Conservation (phyloP, 768 basidiomycete genomes). For the Mycena rebaudengoi region DNA sequence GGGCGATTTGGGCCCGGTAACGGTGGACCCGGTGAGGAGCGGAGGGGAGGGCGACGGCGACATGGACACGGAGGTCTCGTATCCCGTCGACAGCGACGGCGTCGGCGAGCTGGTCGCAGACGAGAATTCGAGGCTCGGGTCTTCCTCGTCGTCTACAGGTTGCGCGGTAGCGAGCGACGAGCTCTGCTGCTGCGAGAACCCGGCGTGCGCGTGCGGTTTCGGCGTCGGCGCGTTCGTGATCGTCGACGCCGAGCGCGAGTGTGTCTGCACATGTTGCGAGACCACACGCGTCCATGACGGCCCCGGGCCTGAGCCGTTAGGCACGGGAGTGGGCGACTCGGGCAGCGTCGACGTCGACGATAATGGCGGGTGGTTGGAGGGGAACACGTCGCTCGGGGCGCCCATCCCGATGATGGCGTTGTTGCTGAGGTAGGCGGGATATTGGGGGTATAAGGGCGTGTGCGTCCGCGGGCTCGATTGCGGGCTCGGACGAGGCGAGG, state of each 20-base stretch:
- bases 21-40: slow-evolving; percentile 39
- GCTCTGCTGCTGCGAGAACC: slow-evolving; percentile 25
- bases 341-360: slow-evolving; percentile 19
- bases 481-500: slow-evolving; percentile 52
- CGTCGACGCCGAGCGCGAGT: slow-evolving; percentile 36
- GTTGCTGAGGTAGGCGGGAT: slow-evolving; percentile 38
- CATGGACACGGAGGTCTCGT: slow-evolving; percentile 58
- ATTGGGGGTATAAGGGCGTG: slow-evolving; percentile 62
- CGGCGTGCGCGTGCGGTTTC: slow-evolving; percentile 23
- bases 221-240: slow-evolving; percentile 42
- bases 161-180: slow-evolving; percentile 2
- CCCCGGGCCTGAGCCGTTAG: neutral
- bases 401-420: slow-evolving; percentile 39
- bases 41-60: slow-evolving; percentile 55
- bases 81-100: slow-evolving; percentile 63
- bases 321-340: slow-evolving; percentile 23
- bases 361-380: slow-evolving; percentile 46
- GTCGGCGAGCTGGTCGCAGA: slow-evolving; percentile 64
- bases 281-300: slow-evolving; percentile 47
- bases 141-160: slow-evolving; percentile 27
- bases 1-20: slow-evolving; percentile 26
- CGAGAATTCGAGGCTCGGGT: slow-evolving; percentile 40
- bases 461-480: slow-evolving; percentile 48
- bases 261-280: slow-evolving; percentile 30
- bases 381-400: slow-evolving; percentile 53